These are phyloP conservation scores for Mycoemilia scoparia DNA, from an alignment of 192 early-diverging fungal species.

Conservation along the genomic window DNA sequence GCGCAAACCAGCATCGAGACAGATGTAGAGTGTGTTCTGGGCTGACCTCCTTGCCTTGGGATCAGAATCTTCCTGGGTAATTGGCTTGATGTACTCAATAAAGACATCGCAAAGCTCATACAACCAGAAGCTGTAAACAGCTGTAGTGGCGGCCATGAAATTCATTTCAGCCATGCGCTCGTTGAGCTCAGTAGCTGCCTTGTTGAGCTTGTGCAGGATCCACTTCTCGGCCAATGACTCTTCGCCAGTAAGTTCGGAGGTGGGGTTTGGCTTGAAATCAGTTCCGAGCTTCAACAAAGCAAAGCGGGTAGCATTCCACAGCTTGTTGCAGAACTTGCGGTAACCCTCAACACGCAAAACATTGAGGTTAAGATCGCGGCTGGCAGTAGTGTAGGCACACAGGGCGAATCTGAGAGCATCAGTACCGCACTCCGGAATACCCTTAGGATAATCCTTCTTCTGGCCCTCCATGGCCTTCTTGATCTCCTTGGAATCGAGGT, in stretches of 20 bases:
- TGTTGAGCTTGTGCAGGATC: constrained; percentile 83
- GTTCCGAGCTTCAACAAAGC: constrained; percentile 88
- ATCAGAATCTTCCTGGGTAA: constrained; percentile 44
- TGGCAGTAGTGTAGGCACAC: constrained; percentile 54
- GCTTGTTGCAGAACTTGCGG: constrained; percentile 99
- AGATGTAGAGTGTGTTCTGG: constrained; percentile 84
- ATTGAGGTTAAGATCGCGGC: constrained; percentile 84
- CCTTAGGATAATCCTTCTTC: constrained; percentile 77
- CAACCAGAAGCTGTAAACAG: constrained; percentile 85
- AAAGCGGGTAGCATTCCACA: constrained; percentile 97
- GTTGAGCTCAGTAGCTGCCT: constrained; percentile 58
- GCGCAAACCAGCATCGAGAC: constrained; percentile 77
- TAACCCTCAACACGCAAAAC: constrained; percentile 94
- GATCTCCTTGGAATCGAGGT: constrained; percentile 80
- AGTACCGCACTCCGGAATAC: constrained; percentile 95
- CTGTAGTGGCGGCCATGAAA: constrained; percentile 81
- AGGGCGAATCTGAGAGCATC: constrained; percentile 81
- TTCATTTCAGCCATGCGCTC: constrained; percentile 59
- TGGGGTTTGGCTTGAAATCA: constrained; percentile 52
- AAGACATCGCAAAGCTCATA: constrained; percentile 96
- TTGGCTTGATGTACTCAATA: constrained; percentile 83
- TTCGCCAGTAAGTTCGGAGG: constrained; percentile 40
- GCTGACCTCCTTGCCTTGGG: constrained; percentile 37
- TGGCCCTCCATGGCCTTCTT: constrained; percentile 73
- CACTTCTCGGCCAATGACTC: constrained; percentile 81